phyloP scores from a whole-genome alignment of 2,329 filamentous ascomycete species.

The Claviceps pusilla region DNA sequence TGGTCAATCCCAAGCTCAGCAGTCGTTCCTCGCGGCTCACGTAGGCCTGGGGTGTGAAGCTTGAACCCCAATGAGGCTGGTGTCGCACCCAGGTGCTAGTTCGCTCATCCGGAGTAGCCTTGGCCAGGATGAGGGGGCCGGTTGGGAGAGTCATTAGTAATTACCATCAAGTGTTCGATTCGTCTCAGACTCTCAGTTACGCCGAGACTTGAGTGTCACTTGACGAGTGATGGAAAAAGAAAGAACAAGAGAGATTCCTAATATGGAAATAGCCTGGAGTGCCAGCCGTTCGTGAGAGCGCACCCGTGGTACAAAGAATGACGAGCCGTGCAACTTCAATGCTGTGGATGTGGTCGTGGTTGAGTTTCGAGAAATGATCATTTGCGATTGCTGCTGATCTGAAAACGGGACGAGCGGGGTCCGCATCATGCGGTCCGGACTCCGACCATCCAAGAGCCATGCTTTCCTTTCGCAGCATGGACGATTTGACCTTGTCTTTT shows the following conservation, averaged over 20 bases:
- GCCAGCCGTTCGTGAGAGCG: neutral
- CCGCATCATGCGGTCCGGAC: neutral
- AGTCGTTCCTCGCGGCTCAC: conserved; percentile 44
- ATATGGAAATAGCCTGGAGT: neutral
- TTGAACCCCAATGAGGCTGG: conserved; percentile 42
- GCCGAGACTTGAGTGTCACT: too few relatives aligned
- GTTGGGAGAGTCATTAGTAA: neutral
- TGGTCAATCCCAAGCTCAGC: conserved; percentile 40
- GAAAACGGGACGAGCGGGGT: neutral
- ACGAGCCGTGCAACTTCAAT: neutral
- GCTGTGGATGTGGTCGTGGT: neutral
- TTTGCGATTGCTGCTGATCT: too few relatives aligned
- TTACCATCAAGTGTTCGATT: neutral
- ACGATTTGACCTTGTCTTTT: neutral
- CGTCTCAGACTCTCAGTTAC: neutral
- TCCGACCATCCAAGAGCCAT: neutral
- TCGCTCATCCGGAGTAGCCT: conserved; percentile 43
- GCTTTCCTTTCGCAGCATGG: neutral
- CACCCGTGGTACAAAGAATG: neutral
- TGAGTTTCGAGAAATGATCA: neutral
- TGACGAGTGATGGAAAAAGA: too few relatives aligned
- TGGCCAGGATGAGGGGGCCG: conserved; percentile 25
- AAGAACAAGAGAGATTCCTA: neutral
- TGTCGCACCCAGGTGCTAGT: conserved; percentile 39
- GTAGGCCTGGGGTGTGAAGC: conserved; percentile 40